Conservation (phyloP, 768 basidiomycete genomes). For the Naganishia friedmannii region DNA sequence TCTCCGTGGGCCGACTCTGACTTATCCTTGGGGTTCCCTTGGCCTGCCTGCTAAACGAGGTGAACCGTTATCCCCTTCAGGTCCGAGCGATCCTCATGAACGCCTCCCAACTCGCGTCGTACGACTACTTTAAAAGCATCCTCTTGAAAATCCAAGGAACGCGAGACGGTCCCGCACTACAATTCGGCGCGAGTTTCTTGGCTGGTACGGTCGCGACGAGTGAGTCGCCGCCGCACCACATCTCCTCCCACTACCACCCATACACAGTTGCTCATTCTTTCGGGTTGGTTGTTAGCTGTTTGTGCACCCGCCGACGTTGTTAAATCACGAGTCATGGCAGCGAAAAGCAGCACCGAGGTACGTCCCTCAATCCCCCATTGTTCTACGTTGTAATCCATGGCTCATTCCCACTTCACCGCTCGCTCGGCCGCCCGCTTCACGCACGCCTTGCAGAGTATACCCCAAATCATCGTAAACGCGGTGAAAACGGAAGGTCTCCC, state of each 20-base stretch:
- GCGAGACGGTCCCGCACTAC: conserved; percentile 45
- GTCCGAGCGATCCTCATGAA: conserved; percentile 51
- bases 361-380: background rate
- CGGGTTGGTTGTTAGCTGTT: conserved; percentile 31
- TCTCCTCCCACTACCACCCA: background rate
- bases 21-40: no score
- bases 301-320: conserved; percentile 51
- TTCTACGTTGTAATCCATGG: no score
- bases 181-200: conserved; percentile 44
- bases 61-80: conserved; percentile 29
- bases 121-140: conserved; percentile 48
- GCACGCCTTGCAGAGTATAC: conserved; percentile 27
- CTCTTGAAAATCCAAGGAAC: conserved; percentile 39
- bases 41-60: no score
- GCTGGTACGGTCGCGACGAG: conserved; percentile 50
- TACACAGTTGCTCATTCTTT: background rate
- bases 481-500: conserved; percentile 38
- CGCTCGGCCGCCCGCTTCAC: no score
- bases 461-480: conserved; percentile 28
- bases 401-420: no score
- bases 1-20: no score
- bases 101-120: conserved; percentile 48
- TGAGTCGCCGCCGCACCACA: background rate
- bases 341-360: conserved; percentile 27
- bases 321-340: conserved; percentile 45